Conservation (phyloP, 1,139 yeast species). For the Debaryomyces sp. region DNA sequence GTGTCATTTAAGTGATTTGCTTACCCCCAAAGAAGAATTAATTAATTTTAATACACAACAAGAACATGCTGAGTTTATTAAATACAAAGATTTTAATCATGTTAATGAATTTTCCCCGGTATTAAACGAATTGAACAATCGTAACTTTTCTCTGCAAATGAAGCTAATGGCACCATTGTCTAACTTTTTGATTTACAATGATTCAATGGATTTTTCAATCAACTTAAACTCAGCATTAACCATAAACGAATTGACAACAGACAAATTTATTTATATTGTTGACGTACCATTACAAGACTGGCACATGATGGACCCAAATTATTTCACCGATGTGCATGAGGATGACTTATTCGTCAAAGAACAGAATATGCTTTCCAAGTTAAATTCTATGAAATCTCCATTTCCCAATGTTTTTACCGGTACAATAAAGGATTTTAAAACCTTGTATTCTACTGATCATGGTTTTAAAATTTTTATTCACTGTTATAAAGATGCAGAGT, state of each 20-base stretch:
- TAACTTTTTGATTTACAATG: slow-evolving; percentile 37
- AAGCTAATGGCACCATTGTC: slow-evolving; percentile 36
- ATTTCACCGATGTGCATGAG: not conserved
- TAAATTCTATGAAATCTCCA: slow-evolving; percentile 35
- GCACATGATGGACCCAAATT: slow-evolving; percentile 1
- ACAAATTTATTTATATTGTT: slow-evolving; percentile 11
- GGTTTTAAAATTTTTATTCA: slow-evolving; percentile 36
- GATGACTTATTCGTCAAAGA: slow-evolving; percentile 19
- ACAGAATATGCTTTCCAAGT: slow-evolving; percentile 40
- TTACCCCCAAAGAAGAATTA: slow-evolving; percentile 14
- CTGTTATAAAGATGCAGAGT: slow-evolving; percentile 37
- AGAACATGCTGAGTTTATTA: slow-evolving; percentile 13
- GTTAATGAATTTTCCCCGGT: slow-evolving; percentile 8
- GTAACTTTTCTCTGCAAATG: slow-evolving; percentile 37
- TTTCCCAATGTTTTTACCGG: slow-evolving; percentile 36
- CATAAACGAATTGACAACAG: slow-evolving; percentile 6
- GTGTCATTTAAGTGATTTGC: slow-evolving; percentile 21
- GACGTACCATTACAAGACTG: slow-evolving; percentile 9
- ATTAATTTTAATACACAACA: slow-evolving; percentile 7
- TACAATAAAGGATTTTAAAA: slow-evolving; percentile 35
- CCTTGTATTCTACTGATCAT: slow-evolving; percentile 16
- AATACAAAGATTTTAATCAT: slow-evolving; percentile 18
- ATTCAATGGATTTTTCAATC: slow-evolving; percentile 14
- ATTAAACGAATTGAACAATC: slow-evolving; percentile 27
- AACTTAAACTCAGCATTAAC: slow-evolving; percentile 8